Evolutionary conservation across 2,329 filamentous ascomycete genomes (phyloP), one percentile per base, ranked within the genome.

Genomic region (Aspergillus candidus): DNA sequence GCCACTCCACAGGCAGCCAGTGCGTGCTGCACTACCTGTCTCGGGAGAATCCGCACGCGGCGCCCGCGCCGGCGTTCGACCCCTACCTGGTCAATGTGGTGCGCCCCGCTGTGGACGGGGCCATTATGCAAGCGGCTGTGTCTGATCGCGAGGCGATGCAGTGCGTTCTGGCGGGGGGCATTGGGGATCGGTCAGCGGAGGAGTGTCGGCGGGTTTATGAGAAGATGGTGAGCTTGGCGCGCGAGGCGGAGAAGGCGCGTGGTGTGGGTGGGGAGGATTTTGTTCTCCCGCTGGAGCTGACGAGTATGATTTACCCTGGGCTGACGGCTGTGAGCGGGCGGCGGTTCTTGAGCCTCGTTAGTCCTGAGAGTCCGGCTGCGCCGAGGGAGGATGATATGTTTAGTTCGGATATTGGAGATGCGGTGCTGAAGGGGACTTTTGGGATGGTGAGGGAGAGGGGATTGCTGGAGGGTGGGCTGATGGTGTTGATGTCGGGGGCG

Each of bases 371-470:
- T n/a, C 78, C 78, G 1, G 68, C 73, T 30, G 65, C 72, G 33
- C 73, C 80, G 1, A 84, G 83, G 4, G 85, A 88, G 47, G 90
- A 96, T 60, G 90, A 95, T 59, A 86, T 86, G 60, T 95, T 94
- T 69, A 89, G 85, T 10, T 82, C 80, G 3, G 86, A 93, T 60
- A 67, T 94, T 6, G 63, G 72, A 0, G 75, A 79, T 31, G 73
- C 77, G 14, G 71, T 73, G 22, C 68, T 89, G 2, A 58, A 65
- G 12, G 62, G 59, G 10, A 83, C 83, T 2, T 94, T 91, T 75
- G 76, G 81, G 5, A 70, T 60, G 60, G 61, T 75, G 11, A 49
- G 60, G 5, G 33, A 60, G 35, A 51, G 53, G 8, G 69, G 65
- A 0, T 38, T 73, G 29, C 46, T 73, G 44, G 66, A 55, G 44